phyloP scores from a whole-genome alignment of 148 eudicot species.

The Mesembryanthemum crystallinum region DNA sequence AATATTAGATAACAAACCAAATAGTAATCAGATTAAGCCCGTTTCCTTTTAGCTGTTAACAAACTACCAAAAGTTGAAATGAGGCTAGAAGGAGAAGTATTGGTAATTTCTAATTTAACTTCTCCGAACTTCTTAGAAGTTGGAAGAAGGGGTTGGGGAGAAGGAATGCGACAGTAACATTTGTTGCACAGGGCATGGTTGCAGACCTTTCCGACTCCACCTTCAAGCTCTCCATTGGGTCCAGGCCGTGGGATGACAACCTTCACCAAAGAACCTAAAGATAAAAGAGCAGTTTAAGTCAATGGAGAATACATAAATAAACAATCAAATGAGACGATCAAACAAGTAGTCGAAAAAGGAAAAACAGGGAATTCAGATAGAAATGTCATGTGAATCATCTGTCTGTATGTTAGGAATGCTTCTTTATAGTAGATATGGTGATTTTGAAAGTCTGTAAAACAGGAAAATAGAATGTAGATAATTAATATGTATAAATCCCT shows the following conservation, averaged over 20 bases:
- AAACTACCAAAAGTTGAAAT: too few species aligned
- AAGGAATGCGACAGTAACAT: too few species aligned
- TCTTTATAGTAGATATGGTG: neutral
- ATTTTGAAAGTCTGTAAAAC: constrained; percentile 27
- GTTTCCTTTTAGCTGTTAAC: too few species aligned
- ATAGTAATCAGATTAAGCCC: neutral
- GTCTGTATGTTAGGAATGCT: neutral
- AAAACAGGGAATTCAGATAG: neutral
- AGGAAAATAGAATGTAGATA: constrained; percentile 8
- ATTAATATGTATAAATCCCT: neutral
- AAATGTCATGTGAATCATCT: neutral
- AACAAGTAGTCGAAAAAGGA: neutral
- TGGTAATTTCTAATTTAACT: too few species aligned
- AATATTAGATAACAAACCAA: neutral
- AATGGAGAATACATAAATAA: neutral
- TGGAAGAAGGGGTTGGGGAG: too few species aligned
- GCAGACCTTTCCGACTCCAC: constrained; percentile 95
- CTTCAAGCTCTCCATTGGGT: constrained; percentile 61
- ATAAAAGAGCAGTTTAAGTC: constrained; percentile 10
- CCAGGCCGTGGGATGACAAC: constrained; percentile 82
- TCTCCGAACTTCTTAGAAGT: too few species aligned
- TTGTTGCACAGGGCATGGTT: neutral
- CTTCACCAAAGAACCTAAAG: constrained; percentile 70
- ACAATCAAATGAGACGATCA: neutral
- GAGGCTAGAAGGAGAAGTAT: too few species aligned